Evolutionary conservation across 192 early-diverging fungal species (phyloP).

Genomic region (Backusella mclennaniae): DNA sequence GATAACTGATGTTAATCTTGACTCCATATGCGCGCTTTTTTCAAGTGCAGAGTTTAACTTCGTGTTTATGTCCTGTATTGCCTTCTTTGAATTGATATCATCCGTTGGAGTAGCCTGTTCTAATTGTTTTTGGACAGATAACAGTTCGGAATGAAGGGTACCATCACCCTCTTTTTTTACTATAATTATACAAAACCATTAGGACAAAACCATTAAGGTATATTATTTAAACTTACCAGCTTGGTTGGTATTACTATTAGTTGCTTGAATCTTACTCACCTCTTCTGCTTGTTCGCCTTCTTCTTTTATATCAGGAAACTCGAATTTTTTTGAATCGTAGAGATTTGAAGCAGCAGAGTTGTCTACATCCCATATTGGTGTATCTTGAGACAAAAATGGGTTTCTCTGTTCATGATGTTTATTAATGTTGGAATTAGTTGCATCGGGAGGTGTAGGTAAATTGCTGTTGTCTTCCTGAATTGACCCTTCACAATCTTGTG

Average conservation of each 20-base stretch:
- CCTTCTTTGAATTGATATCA: background rate
- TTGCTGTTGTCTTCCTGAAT: background rate
- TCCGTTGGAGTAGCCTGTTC: background rate
- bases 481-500: background rate
- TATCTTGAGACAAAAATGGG: background rate
- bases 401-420: background rate
- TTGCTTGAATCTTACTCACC: background rate
- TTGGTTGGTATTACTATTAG: background rate
- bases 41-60: background rate
- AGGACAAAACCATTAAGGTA: background rate
- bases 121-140: slow-evolving; percentile 9
- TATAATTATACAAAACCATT: background rate
- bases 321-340: background rate
- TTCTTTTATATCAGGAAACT: slow-evolving; percentile 1
- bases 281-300: background rate
- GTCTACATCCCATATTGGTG: background rate
- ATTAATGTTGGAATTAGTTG: background rate
- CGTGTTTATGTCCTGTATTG: background rate
- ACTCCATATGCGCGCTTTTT: background rate
- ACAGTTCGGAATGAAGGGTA: background rate
- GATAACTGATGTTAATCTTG: background rate
- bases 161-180: background rate
- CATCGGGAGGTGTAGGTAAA: background rate
- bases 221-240: background rate
- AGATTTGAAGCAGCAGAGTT: background rate